Evolutionary conservation across 805 yeast genomes (phyloP).

Genomic region (Cyberlindnera veronae): DNA sequence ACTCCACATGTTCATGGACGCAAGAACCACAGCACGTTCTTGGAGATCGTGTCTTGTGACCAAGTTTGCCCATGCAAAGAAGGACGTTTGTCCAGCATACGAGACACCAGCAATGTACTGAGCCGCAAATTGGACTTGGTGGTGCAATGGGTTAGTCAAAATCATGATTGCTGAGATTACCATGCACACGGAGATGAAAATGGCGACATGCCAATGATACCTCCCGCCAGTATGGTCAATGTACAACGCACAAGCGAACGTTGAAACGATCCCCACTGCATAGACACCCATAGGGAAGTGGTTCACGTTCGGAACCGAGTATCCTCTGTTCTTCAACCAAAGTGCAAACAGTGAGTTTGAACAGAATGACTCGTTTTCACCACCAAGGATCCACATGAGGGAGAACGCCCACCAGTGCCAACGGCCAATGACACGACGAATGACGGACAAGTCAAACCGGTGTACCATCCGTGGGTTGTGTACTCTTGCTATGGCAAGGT

Average conservation of each 20-base stretch:
- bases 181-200: conserved; percentile 40
- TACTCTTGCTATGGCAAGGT: conserved; percentile 41
- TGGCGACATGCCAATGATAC: conserved; percentile 51
- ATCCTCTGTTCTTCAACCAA: conserved; percentile 39
- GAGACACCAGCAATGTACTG: conserved; percentile 53
- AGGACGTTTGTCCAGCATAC: conserved; percentile 57
- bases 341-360: conserved; percentile 45
- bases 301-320: conserved; percentile 43
- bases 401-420: conserved; percentile 60
- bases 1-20: conserved; percentile 63
- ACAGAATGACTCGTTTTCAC: conserved; percentile 45
- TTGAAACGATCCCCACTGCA: conserved; percentile 47
- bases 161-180: conserved; percentile 47
- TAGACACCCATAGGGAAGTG: conserved; percentile 54
- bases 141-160: conserved; percentile 37
- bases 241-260: conserved; percentile 40
- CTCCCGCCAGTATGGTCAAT: conserved; percentile 39
- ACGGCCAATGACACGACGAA: conserved; percentile 43
- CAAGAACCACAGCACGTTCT: conserved; percentile 61
- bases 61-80: conserved; percentile 62
- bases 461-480: conserved; percentile 35
- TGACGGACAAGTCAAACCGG: conserved; percentile 33
- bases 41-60: conserved; percentile 56
- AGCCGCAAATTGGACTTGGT: conserved; percentile 44
- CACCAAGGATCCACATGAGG: conserved; percentile 49